Evolutionary conservation across 2,329 filamentous ascomycete genomes (phyloP).

Genomic region (Trichoderma breve): DNA sequence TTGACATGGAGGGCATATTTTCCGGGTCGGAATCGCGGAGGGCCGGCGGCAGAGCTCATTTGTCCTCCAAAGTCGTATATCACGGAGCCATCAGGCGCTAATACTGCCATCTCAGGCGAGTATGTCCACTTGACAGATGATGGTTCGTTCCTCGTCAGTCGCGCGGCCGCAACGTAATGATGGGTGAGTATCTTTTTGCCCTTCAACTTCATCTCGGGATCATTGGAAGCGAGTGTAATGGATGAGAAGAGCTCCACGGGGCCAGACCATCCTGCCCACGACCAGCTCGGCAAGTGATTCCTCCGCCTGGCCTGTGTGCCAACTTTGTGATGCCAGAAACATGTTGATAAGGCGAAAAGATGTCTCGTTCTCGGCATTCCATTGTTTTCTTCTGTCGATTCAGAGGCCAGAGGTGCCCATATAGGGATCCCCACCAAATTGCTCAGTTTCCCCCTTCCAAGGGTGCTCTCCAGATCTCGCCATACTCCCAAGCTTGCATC

Average conservation of each 20-base stretch:
- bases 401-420: conserved; percentile 29
- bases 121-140: conserved; percentile 35
- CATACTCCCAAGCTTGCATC: conserved; percentile 34
- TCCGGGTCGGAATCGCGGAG: conserved; percentile 27
- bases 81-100: conserved; percentile 31
- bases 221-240: conserved; percentile 29
- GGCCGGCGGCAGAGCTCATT: background rate
- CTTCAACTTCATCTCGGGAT: conserved; percentile 29
- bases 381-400: background rate
- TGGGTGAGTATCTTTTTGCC: conserved; percentile 35
- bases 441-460: conserved; percentile 32
- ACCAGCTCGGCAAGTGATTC: conserved; percentile 37
- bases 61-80: conserved; percentile 33
- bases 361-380: conserved; percentile 31
- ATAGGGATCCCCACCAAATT: conserved; percentile 35
- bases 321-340: conserved; percentile 38
- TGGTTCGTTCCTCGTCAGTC: conserved; percentile 34
- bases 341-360: conserved; percentile 35
- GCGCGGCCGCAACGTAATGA: conserved; percentile 37
- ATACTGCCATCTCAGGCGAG: conserved; percentile 33
- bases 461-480: conserved; percentile 32
- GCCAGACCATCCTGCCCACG: conserved; percentile 38
- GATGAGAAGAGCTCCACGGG: conserved; percentile 36
- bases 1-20: conserved; percentile 34
- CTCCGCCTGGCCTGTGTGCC: conserved; percentile 28